Percentiles rank a stretch among this genome's conserved stretches.
Evolutionary conservation across 257 asterid genomes (phyloP).

Genomic region (Fraxinus excelsior): DNA sequence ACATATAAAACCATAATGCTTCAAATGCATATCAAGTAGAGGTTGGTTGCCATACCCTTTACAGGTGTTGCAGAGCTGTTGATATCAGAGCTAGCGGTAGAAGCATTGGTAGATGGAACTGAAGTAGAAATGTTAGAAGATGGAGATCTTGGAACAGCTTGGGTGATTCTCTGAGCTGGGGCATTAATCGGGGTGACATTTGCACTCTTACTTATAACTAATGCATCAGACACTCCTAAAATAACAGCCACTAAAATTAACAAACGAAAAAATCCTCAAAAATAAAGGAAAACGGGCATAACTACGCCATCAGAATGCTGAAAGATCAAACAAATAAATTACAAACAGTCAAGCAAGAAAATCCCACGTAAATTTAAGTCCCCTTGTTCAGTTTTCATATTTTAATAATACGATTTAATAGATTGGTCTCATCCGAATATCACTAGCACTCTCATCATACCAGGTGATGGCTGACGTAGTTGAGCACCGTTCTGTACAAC

Average conservation of each 20-base stretch:
- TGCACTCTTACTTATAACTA: constrained; percentile 34
- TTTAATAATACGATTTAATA: no score
- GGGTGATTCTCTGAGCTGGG: constrained; percentile 43
- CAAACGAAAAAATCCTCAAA: background rate
- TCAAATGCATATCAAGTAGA: constrained; percentile 11
- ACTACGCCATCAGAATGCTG: no score
- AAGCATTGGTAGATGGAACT: constrained; percentile 48
- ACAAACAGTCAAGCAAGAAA: background rate
- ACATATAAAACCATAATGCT: background rate
- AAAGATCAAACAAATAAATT: background rate
- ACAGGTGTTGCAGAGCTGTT: constrained; percentile 50
- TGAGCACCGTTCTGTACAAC: constrained; percentile 61
- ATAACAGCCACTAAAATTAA: background rate
- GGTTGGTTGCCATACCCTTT: constrained; percentile 50
- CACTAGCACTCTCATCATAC: constrained; percentile 18
- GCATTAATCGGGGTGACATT: constrained; percentile 37
- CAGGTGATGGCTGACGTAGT: constrained; percentile 38
- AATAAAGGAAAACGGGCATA: no score
- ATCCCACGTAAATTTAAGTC: background rate
- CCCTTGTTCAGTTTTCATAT: no score
- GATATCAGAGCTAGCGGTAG: constrained; percentile 39
- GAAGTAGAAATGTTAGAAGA: constrained; percentile 46
- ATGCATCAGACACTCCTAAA: constrained; percentile 45
- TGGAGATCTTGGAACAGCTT: constrained; percentile 51
- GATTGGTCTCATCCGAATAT: no score